A percentile compares a stretch with the other conserved stretches of the same genome.
phyloP scores from a whole-genome alignment of 2,329 filamentous ascomycete species.

The Stagonosporopsis cucurbitacearum region DNA sequence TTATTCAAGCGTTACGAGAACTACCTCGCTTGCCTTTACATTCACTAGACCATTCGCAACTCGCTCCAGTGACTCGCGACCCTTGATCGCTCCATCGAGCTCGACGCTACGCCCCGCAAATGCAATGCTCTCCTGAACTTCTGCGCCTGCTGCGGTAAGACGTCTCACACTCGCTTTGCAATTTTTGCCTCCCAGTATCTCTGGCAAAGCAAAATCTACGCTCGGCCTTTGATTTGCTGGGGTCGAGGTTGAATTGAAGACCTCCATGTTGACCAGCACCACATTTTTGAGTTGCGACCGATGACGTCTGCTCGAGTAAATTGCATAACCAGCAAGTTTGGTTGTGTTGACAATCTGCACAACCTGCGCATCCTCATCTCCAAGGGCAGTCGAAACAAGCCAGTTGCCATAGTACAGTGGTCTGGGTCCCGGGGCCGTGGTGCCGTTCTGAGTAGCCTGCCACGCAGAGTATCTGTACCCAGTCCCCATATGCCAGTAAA shows the following conservation, averaged over 20 bases:
- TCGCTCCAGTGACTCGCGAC: constrained; percentile 7
- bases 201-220: constrained; percentile 14
- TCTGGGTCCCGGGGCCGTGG: constrained; percentile 58
- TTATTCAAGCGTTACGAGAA: background rate
- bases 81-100: constrained; percentile 17
- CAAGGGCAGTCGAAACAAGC: constrained; percentile 63
- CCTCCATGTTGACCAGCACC: constrained; percentile 24
- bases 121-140: constrained; percentile 13
- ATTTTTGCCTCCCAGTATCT: constrained; percentile 2
- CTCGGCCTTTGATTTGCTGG: constrained; percentile 7
- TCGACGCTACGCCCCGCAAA: constrained; percentile 19
- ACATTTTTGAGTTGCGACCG: constrained; percentile 14
- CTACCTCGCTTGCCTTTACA: constrained; percentile 19
- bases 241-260: constrained; percentile 22
- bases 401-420: constrained; percentile 65
- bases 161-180: constrained; percentile 9
- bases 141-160: constrained; percentile 21
- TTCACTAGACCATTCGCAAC: constrained; percentile 11
- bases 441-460: constrained; percentile 65
- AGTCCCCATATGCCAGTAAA: constrained; percentile 71
- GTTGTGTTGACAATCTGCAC: constrained; percentile 19
- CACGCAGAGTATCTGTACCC: constrained; percentile 67
- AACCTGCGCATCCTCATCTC: constrained; percentile 38
- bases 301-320: constrained; percentile 12
- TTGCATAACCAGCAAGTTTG: constrained; percentile 20